Evolutionary conservation across 345 rosid genomes (phyloP).

Genomic region (Acer negundo): DNA sequence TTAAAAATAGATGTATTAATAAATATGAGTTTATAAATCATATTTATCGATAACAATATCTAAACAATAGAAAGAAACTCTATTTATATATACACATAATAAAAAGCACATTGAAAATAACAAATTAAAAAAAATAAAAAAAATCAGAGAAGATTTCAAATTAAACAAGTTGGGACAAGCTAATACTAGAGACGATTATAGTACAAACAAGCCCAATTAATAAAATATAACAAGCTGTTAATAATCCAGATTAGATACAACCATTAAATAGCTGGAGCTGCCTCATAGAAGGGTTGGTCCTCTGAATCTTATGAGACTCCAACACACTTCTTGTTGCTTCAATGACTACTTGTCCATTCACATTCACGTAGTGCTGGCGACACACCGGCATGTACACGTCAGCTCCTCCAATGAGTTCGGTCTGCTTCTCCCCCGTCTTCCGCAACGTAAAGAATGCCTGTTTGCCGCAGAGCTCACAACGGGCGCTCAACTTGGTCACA

Average conservation of each 20-base stretch:
- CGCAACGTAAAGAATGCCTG: constrained; percentile 79
- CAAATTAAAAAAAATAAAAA: not conserved
- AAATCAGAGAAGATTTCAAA: not conserved
- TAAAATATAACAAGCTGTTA: not conserved
- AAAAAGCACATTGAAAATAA: not conserved
- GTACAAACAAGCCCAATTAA: not conserved
- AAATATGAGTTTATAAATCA: too few species aligned
- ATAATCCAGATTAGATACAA: not conserved
- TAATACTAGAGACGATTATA: not conserved
- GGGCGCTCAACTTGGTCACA: constrained; percentile 70
- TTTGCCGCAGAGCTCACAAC: constrained; percentile 85
- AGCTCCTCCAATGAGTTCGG: constrained; percentile 78
- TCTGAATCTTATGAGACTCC: constrained; percentile 33
- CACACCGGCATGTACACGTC: constrained; percentile 92
- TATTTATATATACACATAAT: not conserved
- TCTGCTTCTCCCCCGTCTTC: constrained; percentile 57
- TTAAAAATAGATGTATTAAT: too few species aligned
- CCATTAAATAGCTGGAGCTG: constrained; percentile 27
- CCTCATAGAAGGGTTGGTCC: constrained; percentile 28
- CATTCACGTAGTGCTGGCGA: constrained; percentile 67
- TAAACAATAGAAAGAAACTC: not conserved
- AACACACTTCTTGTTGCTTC: constrained; percentile 36
- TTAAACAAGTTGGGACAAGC: not conserved
- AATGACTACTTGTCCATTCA: constrained; percentile 45
- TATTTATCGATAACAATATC: too few species aligned